These are phyloP conservation scores for Capronia americana DNA, from an alignment of 2,329 filamentous ascomycete genomes.

Conservation along the genomic window DNA sequence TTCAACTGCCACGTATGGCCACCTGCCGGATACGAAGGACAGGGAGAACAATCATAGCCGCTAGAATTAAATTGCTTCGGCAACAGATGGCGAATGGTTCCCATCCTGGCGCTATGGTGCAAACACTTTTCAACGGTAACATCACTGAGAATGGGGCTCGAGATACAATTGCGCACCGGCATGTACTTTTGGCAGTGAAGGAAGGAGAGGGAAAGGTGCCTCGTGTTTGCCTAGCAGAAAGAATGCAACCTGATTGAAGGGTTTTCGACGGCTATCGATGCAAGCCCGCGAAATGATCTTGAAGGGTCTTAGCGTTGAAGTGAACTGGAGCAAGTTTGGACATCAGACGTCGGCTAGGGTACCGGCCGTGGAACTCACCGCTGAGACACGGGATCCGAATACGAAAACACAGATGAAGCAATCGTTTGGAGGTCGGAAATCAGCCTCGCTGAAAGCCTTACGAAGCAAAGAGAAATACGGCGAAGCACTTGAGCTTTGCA, in stretches of 20 bases:
- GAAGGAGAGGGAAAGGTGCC: conserved; percentile 5
- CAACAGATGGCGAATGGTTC: not conserved
- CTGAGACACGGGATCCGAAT: conserved; percentile 21
- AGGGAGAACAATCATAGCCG: not conserved
- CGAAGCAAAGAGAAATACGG: not conserved
- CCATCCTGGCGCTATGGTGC: not conserved
- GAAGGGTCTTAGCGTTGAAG: conserved; percentile 14
- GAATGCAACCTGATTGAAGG: conserved; percentile 6
- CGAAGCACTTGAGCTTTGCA: not conserved
- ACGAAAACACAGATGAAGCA: conserved; percentile 15
- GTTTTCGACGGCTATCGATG: not conserved
- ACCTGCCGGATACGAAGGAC: conserved; percentile 5
- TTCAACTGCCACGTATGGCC: conserved; percentile 15
- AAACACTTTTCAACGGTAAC: not conserved
- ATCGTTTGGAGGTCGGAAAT: conserved; percentile 11
- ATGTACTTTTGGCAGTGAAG: not conserved
- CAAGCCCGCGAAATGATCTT: conserved; percentile 15
- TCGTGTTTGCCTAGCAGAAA: conserved; percentile 22
- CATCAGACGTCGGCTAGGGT: not conserved
- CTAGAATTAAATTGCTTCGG: not conserved
- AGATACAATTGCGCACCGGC: not conserved
- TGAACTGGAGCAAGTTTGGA: not conserved
- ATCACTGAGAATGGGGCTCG: not conserved
- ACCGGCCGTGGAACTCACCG: not conserved
- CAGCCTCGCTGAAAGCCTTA: conserved; percentile 29